Percentiles rank a stretch among this genome's conserved stretches.
These are phyloP conservation scores for Singerocomus rubriflavus DNA, from an alignment of 1,284 basidiomycete species.

Conservation along the genomic window DNA sequence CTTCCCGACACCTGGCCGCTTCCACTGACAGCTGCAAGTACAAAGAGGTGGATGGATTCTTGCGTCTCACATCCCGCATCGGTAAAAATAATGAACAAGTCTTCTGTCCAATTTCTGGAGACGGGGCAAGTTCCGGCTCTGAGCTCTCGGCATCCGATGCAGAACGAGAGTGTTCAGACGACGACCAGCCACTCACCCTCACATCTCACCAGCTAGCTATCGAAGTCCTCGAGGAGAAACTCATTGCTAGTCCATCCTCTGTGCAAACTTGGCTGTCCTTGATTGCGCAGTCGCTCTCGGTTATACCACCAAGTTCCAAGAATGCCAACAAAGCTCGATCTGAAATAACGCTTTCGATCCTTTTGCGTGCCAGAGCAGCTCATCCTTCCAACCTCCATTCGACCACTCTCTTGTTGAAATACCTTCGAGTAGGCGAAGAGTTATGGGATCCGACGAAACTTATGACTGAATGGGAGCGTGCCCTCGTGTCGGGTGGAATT, in stretches of 20 bases:
- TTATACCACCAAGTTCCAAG: conserved; percentile 57
- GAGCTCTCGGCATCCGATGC: conserved; percentile 42
- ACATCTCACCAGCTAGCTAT: conserved; percentile 58
- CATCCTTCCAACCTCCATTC: conserved; percentile 52
- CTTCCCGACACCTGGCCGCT: conserved; percentile 45
- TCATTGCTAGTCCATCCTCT: conserved; percentile 51
- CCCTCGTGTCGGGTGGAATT: conserved; percentile 49
- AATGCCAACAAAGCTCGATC: conserved; percentile 62
- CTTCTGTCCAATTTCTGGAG: conserved; percentile 46
- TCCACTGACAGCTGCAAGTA: conserved; percentile 42
- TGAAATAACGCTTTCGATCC: conserved; percentile 67
- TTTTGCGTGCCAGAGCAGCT: conserved; percentile 60
- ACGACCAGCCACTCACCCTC: conserved; percentile 36
- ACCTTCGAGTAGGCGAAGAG: conserved; percentile 68
- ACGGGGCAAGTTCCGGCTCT: conserved; percentile 38
- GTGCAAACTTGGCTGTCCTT: conserved; percentile 64
- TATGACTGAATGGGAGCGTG: conserved; percentile 67
- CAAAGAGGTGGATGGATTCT: conserved; percentile 63
- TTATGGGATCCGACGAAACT: conserved; percentile 60
- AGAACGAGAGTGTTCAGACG: conserved; percentile 34
- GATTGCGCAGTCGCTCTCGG: conserved; percentile 56
- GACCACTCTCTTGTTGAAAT: conserved; percentile 53
- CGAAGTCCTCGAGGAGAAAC: conserved; percentile 53
- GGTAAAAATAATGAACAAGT: conserved; percentile 37
- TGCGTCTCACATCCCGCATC: conserved; percentile 48